Percentiles rank a stretch among this genome's conserved stretches.
Conservation (phyloP, 352 stramenopile species). For the Thraustotheca clavata region DNA sequence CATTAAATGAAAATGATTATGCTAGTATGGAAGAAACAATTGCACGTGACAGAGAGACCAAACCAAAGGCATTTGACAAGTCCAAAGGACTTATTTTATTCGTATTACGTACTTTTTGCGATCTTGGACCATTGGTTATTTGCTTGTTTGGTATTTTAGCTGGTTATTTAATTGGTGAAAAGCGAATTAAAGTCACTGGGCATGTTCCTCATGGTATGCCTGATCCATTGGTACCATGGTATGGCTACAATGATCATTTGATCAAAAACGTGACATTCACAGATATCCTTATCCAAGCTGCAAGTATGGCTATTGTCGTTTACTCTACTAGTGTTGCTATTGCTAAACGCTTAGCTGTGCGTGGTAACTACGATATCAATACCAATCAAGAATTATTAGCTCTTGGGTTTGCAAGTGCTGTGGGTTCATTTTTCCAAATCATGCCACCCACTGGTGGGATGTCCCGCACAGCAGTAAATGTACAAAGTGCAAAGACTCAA, state of each 20-base stretch:
- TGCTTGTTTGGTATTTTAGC: slow-evolving; percentile 62
- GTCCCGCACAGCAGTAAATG: slow-evolving; percentile 86
- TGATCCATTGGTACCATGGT: slow-evolving; percentile 35
- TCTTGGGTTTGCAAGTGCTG: slow-evolving; percentile 86
- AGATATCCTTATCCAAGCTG: slow-evolving; percentile 54
- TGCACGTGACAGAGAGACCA: slow-evolving; percentile 20
- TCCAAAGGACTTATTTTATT: slow-evolving; percentile 9
- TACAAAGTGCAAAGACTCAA: slow-evolving; percentile 78
- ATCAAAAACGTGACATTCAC: slow-evolving; percentile 47
- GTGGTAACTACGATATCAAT: slow-evolving; percentile 71
- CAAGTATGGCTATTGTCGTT: slow-evolving; percentile 82
- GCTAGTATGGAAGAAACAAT: not conserved
- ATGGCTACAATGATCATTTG: slow-evolving; percentile 30
- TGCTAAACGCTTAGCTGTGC: slow-evolving; percentile 73
- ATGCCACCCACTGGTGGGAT: slow-evolving; percentile 89
- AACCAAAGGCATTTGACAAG: not conserved
- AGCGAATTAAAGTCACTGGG: slow-evolving; percentile 64
- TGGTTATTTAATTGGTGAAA: slow-evolving; percentile 48
- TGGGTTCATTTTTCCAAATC: slow-evolving; percentile 78
- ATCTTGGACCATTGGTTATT: slow-evolving; percentile 68
- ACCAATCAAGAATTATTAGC: slow-evolving; percentile 86
- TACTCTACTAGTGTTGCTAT: slow-evolving; percentile 91
- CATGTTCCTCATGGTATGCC: slow-evolving; percentile 68
- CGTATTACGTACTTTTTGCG: slow-evolving; percentile 37
- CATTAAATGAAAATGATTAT: slow-evolving; percentile 15